Evolutionary conservation across 306 rosid species (phyloP), one percentile per base, ranked within the genome.

Genomic region (Oemleria cerasiformis): DNA sequence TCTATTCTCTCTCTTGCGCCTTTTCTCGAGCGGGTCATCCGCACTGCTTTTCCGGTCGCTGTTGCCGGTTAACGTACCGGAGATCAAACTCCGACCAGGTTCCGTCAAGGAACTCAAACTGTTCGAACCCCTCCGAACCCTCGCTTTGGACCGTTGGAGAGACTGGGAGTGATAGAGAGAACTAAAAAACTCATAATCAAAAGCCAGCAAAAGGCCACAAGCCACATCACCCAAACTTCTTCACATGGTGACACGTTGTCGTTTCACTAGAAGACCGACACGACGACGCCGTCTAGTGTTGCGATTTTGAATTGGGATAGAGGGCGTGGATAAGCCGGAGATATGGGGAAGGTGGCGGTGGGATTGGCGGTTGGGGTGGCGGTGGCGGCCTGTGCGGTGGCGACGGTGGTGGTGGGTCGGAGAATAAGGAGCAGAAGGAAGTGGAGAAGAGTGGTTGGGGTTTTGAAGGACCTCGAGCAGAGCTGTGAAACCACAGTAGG

Each of bases 351-450:
- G 81, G 86, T 78, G 85, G 86, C 71, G 41, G 70, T 80, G 12
- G 98, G 87, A 23, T 70, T 88, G 84, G 88, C 98, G 72, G 84
- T 68, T 65, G 71, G 81, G 30, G 92, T 87, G 43, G 98, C 97
- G 63, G 96, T 69, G 74, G 79, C 86, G 75, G 79, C 92, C 0
- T 90, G 92, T 53, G 87, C 90, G 49, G 86, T 92, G 69, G 97
- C 98, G 61, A 87, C 96, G 77, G 85, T 79, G 71, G 79, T 81
- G 74, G 98, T 90, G 17, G 88, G 97, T 3, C 67, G 86, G 61
- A 84, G 97, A 71, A 88, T 92, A 69, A 85, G 57, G 85, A 82
- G 97, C 16, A 76, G 90, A 70, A 77, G 86, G 70, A 90, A 92
- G 79, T 92, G 98, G 98, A 75, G 70, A 78, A 88, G 80, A 71